Base-by-base conservation (phyloP, 2,329 filamentous ascomycete species). In the Penicillium sp. region DNA sequence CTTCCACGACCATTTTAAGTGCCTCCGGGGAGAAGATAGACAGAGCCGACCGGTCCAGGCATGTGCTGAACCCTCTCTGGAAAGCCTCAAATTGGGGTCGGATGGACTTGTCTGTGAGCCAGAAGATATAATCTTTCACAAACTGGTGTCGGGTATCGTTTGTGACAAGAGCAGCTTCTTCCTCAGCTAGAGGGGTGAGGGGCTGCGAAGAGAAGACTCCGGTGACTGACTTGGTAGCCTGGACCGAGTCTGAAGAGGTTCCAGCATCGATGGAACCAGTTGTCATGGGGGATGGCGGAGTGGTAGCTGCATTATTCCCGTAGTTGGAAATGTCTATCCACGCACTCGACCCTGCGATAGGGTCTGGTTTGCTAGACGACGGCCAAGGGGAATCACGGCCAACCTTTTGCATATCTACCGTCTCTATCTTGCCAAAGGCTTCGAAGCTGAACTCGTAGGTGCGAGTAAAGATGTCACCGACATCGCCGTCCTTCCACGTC, bases 401-500 rank as follows among this genome's bases (percentile, higher is more conserved):
- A 10, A 74, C 63, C 39, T 73, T 74, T 42, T 78, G 67, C 79
- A 86, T 84, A 62, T 86, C 76, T 31, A 85, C 73, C n/a, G 77
- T 77, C 53, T 83, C 65, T 10, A 77, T 75, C 18, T 75, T 67
- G 4, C 83, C 85, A 58, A 82, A 84, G 0, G 75, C 78, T 46
- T 84, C 80, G 48, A 85, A 82, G 22, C 89, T 92, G 70, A 96
- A 97, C 64, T 91, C 89, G 69, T 96, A 97, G 0, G 90, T 93
- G 52, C 91, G 83, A 53, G 87, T 82, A 70, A 96, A 95, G 1
- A 95, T 72, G 60, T 96, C 91, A 56, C 88, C 88, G 1, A 96
- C 88, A 21, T 87, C 79, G 0, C 90, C 90, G 48, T 94, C 88
- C 44, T 88, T 82, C 90, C 90, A 97, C 42, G 88, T 82, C 2